Evolutionary conservation across 495 filamentous ascomycete species (phyloP), one percentile per base, ranked within the genome.

Genomic region (Lasiosphaeris hirsuta): DNA sequence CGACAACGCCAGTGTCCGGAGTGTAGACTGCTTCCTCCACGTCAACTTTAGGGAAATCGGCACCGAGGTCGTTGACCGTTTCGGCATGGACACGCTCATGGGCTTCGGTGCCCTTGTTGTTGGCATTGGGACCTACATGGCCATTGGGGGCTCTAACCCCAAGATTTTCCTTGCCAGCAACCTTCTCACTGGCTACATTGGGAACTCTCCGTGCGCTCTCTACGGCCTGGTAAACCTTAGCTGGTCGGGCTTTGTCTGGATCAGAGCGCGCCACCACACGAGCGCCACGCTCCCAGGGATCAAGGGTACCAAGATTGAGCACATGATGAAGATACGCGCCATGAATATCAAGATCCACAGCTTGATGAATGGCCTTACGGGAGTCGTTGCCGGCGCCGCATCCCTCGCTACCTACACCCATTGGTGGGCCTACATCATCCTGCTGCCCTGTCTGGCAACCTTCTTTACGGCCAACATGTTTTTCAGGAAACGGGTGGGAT

Each of bases 361-460:
- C 2, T 36, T 63, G 0, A 39, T 76, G 13, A 77, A 72, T 30
- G 77, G 76, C 0, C 1, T 74, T 0, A 76, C 70, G n/a, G 78
- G 76, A 1, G 43, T 79, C 0, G 63, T 79, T 7, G 76, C 78
- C 10, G 79, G 78, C n/a, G 77, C 69, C 10, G 77, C 73, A 3
- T 80, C 77, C 0, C 72, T 81, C 58, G 71, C 77, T 35, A 80
- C 79, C 0, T 76, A 77, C 0, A 73, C 68, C 38, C 64, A 66
- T 15, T 81, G 78, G 77, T 76, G 72, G 72, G 79, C 76, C 37
- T 82, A 82, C 40, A 65, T 77, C 1, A 68, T 80, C 0, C 50
- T 82, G 49, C 63, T 73, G n/a, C 77, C 77, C 0, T 81, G 79
- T 54, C 76, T 82, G 18, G 65, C 76, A 10, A 64, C 67, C 4